These are phyloP conservation scores for Aspergillus ustus DNA, from an alignment of 2,329 filamentous ascomycete species.

Conservation along the genomic window DNA sequence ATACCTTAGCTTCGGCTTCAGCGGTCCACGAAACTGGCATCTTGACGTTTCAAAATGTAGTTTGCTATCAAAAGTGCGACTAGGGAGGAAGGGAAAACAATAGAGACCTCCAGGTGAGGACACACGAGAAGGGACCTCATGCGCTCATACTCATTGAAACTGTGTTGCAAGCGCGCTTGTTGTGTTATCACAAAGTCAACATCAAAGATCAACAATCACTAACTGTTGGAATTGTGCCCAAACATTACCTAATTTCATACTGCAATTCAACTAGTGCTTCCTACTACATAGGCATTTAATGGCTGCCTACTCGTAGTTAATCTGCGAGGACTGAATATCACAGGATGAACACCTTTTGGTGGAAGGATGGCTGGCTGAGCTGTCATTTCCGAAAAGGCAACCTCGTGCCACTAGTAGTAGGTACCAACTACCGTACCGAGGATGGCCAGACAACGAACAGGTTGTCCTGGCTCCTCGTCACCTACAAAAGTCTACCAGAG, in stretches of 20 bases:
- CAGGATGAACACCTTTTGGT: not conserved
- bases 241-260: not conserved
- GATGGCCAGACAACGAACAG: not conserved
- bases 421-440: no score
- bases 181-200: not conserved
- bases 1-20: conserved; percentile 10
- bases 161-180: not conserved
- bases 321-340: not conserved
- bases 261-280: not conserved
- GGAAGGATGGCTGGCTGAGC: not conserved
- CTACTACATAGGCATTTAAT: no score
- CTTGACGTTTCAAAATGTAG: not conserved
- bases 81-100: not conserved
- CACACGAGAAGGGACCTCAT: not conserved
- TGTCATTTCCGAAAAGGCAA: not conserved
- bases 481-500: not conserved
- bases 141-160: not conserved
- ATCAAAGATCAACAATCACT: not conserved
- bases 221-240: no score
- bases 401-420: not conserved
- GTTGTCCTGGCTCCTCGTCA: not conserved
- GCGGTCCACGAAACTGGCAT: conserved; percentile 11
- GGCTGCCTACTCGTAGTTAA: no score
- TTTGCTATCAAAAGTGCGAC: not conserved
- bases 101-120: not conserved